Base-by-base conservation (phyloP, 2,329 filamentous ascomycete species). In the Neobulgaria alba region DNA sequence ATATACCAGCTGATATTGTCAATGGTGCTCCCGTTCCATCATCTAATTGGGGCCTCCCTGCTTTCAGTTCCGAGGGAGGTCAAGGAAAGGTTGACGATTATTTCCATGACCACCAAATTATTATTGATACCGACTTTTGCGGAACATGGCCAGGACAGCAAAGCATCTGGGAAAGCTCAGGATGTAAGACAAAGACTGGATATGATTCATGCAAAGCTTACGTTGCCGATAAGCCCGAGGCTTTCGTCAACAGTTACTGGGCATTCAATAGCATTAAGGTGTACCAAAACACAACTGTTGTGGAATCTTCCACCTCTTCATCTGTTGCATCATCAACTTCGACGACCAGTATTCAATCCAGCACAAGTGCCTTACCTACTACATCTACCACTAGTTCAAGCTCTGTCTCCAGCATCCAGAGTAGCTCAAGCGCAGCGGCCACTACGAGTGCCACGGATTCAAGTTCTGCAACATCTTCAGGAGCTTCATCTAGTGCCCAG, bases 101-200 rank as follows among this genome's bases (percentile, higher is more conserved):
- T 51, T 89, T 90, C 62, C 71, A 68, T 37, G 66, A 82, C 36
- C 75, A 89, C 67, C 76, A 75, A 49, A 73, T 94, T 37, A 77
- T 85, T 26, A 71, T 88, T 50, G 78, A 87, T 53, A 88, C 52
- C 4, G 77, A 84, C 37, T 86, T 92, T 59, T 93, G 86, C 55
- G 86, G 85, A 31, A 76, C 79, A 57, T 95, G 46, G 41, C 48
- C 50, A 30, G 51, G 51, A 7, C 34, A 45, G 34, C 39, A 38
- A 12, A 60, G 66, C 35, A 75, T 80, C 36, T 94, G 83, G 80
- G 18, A 48, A 26, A 26, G 23, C 23, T 7, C 23, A 7, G 34
- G 41, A 34, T 72, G 80, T 47, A 48, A 64, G 8, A 69, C 72
- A 23, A 38, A 45, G 86, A 39, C 36, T 9, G 36, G 40, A 20